Evolutionary conservation across 768 basidiomycete species (phyloP), one percentile per base, ranked within the genome.

Genomic region (Termitomyces sp.): DNA sequence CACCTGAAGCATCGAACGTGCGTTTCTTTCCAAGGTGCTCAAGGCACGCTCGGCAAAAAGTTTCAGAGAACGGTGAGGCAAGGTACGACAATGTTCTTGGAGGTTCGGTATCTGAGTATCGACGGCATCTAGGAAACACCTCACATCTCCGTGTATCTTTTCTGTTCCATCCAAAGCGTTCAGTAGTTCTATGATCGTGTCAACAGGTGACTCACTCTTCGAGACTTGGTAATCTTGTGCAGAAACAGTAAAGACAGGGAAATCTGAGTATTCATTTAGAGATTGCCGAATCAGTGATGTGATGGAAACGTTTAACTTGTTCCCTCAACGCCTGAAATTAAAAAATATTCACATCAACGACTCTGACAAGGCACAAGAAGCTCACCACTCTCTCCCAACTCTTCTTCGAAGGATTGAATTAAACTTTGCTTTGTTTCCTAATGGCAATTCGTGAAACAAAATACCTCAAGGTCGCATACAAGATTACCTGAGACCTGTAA

Each of bases 91-190:
- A 24, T 60, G 46, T 18, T 35, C 44, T 35, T 55, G 59, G 2
- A 60, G 28, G 4, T 4, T 24, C 7, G 59, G 59, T 39, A 60
- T 60, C 28, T 55, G 44, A 15, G 59, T 60, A 22, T 38, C 59
- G 16, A 7, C 51, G n/a, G 18, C n/a, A 46, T 54, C n/a, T 50
- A 53, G 7, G 38, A 59, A 59, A 59, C 51, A 38, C 7, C 28
- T 50, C 7, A 36, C 33, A 13, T 46, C 40, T 38, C 33, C 52
- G 16, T 20, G 2, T 45, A n/a, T 33, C n/a, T 11, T 54, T 46
- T 28, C 49, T 50, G 32, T 45, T 46, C 42, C 22, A 18, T 33
- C 35, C 15, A 18, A 18, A 24, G 8, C 2, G 15, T 7, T 50
- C 28, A 33, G 8, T 33, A 11, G 13, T 33, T 7, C 6, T 20